Evolutionary conservation across 129 eudicot genomes (phyloP).

Genomic region (Flaveria bidentis): DNA sequence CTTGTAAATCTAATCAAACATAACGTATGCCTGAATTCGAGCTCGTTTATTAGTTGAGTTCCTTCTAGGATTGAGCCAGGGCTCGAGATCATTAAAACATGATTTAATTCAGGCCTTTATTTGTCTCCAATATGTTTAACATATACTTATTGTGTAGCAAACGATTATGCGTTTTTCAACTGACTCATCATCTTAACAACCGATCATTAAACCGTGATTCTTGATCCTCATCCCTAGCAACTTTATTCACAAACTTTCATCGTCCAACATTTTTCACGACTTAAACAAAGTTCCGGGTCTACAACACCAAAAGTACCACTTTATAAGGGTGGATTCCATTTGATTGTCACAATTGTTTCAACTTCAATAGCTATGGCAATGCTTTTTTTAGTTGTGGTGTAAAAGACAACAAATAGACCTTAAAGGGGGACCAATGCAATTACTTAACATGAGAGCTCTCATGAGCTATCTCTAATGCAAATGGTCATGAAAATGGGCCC

Average conservation of each 20-base stretch:
- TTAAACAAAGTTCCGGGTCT: constrained; percentile 22
- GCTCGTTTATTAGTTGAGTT: too few relatives aligned
- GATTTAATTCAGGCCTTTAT: too few relatives aligned
- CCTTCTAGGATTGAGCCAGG: too few relatives aligned
- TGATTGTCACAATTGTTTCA: constrained; percentile 17
- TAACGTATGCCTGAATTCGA: too few relatives aligned
- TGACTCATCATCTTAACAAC: neutral
- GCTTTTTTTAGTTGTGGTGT: neutral
- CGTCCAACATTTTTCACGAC: neutral
- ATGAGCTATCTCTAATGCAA: constrained; percentile 17
- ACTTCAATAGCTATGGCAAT: neutral
- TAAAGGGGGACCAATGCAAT: constrained; percentile 29
- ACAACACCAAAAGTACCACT: constrained; percentile 24
- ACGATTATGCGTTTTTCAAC: neutral
- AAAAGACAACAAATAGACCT: constrained; percentile 16
- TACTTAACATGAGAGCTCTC: constrained; percentile 8
- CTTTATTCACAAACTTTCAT: neutral
- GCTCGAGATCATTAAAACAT: too few relatives aligned
- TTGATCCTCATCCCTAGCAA: neutral
- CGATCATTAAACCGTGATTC: neutral
- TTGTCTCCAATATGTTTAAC: neutral
- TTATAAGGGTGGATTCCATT: constrained; percentile 22
- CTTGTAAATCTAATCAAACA: too few relatives aligned
- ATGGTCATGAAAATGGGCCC: constrained; percentile 29
- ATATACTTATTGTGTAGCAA: neutral